A percentile compares a stretch with the other conserved stretches of the same genome.
phyloP scores from a whole-genome alignment of 805 yeast species.

The Blastobotrys americana region DNA sequence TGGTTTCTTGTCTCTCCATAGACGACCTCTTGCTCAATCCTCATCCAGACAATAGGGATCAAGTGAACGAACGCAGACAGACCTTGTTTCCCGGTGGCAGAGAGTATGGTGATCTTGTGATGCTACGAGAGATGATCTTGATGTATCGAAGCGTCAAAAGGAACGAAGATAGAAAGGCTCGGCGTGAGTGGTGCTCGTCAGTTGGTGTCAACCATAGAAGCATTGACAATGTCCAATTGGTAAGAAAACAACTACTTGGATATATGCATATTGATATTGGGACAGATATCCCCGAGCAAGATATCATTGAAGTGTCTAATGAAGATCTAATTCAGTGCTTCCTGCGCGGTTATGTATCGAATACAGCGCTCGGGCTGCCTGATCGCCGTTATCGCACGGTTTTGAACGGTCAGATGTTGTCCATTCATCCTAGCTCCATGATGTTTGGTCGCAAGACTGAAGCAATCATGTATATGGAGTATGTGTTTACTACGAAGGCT shows the following conservation, averaged over 20 bases:
- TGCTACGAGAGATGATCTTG: slow-evolving; percentile 71
- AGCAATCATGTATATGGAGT: slow-evolving; percentile 90
- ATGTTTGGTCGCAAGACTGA: slow-evolving; percentile 76
- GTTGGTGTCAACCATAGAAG: slow-evolving; percentile 71
- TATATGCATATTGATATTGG: slow-evolving; percentile 47
- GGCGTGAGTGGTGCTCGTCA: slow-evolving; percentile 76
- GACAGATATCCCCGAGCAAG: slow-evolving; percentile 12
- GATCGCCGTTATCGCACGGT: slow-evolving; percentile 89
- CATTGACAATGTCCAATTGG: slow-evolving; percentile 65
- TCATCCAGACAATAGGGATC: slow-evolving; percentile 72
- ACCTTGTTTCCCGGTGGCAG: slow-evolving; percentile 65
- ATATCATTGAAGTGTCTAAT: slow-evolving; percentile 26
- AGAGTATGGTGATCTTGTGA: slow-evolving; percentile 72
- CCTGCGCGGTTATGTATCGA: slow-evolving; percentile 72
- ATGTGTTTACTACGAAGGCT: slow-evolving; percentile 86
- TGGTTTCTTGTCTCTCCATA: slow-evolving; percentile 87
- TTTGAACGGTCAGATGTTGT: slow-evolving; percentile 59
- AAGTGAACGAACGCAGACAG: slow-evolving; percentile 66
- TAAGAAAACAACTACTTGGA: slow-evolving; percentile 64
- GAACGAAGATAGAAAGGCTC: slow-evolving; percentile 43
- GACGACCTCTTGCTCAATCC: slow-evolving; percentile 82
- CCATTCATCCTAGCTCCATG: slow-evolving; percentile 86
- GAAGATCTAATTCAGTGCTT: slow-evolving; percentile 57
- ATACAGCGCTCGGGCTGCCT: slow-evolving; percentile 91
- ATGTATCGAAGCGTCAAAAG: slow-evolving; percentile 32